Base-by-base conservation (phyloP, 2,329 filamentous ascomycete genomes). In the Emmonsiellopsis sp. region DNA sequence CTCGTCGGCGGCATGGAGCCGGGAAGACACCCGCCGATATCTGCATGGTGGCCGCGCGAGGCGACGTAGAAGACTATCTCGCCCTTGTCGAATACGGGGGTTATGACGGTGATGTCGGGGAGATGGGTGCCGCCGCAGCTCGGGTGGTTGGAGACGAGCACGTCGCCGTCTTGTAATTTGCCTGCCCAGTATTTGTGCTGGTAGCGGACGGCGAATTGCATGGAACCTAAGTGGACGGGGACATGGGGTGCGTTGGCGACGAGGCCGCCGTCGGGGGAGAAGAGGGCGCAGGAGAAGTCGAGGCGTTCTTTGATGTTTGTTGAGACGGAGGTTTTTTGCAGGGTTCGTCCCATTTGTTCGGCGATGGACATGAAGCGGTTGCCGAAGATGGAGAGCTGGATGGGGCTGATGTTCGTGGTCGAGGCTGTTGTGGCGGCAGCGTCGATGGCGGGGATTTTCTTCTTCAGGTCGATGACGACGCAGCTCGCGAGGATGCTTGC, bases 401-500 rank as follows among this genome's bases (percentile, higher is more conserved):
- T 79, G 0, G 78, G 78, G 55, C 77, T 68, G 47, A 78, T 66
- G 53, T 73, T 71, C 59, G 73, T 74, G 14, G 78, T 69, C 65
- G 75, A 57, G 53, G 66, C 64, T 53, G 40, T 46, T 17, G n/a
- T 52, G 17, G 8, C 45, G 8, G 57, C 61, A 1, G 58, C 55
- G 21, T 56, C 37, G 17, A 58, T 51, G 6, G 58, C 59, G 10
- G 56, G 54, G 3, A 57, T 51, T 14, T 59, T 56, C 56, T 65
- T 79, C 52, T 84, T 81, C 42, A 93, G 80, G 58, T 95, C 89
- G 63, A 96, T 91, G 6, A 96, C 79, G 6, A 96, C 88, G 62
- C 95, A 92, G 0, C 90, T 95, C 57, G 88, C 79, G 14, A 95
- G 83, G 34, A 95, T 77, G 27, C 90, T 71, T 0, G 91, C 92